phyloP scores from a whole-genome alignment of 768 basidiomycete genomes.

The Collybiopsis luxurians region DNA sequence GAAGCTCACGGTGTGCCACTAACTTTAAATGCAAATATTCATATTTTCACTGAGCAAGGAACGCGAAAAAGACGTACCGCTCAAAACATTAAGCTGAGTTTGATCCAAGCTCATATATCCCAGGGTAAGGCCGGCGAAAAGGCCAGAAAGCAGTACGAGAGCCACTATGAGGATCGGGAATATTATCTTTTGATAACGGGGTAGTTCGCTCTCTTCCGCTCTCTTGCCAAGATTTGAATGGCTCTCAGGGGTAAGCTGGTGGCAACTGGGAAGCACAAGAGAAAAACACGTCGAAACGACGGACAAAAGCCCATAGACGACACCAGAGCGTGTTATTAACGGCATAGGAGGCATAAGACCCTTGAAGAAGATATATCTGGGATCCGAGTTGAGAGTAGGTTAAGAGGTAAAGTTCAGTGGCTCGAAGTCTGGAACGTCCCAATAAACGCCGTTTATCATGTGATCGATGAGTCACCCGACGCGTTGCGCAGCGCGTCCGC shows the following conservation, averaged over 20 bases:
- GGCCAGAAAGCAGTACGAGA: conserved; percentile 72
- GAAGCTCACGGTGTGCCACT: neutral
- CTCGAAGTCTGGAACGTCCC: too few species aligned
- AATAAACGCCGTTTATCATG: too few species aligned
- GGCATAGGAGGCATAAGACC: neutral
- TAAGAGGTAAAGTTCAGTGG: too few species aligned
- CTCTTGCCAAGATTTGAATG: neutral
- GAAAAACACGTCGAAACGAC: neutral
- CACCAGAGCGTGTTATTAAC: neutral
- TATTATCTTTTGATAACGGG: neutral
- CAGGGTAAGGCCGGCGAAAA: conserved; percentile 89
- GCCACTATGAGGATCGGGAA: conserved; percentile 64
- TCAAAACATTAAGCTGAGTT: conserved; percentile 86
- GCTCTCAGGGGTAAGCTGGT: too few species aligned
- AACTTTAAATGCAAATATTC: neutral
- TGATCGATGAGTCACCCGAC: too few species aligned
- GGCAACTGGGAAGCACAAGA: too few species aligned
- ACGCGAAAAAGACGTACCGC: conserved; percentile 17
- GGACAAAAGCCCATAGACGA: neutral
- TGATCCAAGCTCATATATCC: conserved; percentile 91
- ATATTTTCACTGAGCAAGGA: neutral
- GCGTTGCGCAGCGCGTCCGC: too few species aligned
- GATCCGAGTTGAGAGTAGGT: too few species aligned
- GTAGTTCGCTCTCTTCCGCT: neutral
- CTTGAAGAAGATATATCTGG: neutral